Base-by-base conservation (phyloP, 2,329 filamentous ascomycete species). In the Apiospora rasikravindrae region DNA sequence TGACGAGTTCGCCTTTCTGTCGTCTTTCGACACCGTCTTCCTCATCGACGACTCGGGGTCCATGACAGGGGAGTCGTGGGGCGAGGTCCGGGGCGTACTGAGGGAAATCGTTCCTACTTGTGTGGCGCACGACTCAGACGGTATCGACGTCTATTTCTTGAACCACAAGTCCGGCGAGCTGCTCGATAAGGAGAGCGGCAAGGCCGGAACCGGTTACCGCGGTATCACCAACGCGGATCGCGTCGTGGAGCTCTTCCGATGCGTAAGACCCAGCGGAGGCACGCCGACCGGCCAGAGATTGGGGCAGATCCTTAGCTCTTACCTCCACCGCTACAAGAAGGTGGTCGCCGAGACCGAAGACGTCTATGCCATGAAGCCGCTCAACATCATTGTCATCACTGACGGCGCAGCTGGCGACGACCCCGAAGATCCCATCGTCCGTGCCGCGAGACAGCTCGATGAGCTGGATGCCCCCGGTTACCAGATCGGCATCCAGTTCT, bases 401-500 rank as follows among this genome's bases (percentile, higher is more conserved):
- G 96, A 98, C 80, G 96, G 96, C 6, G 90, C 87, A 49, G 91
- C 96, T 0, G 53, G 91, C 96, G 0, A 91, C 87, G 94, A 97
- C 75, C 90, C 93, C 0, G 93, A 95, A 80, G 86, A 86, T 10
- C 86, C 91, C 37, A 90, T 98, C 67, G 84, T 94, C 53, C 81
- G 83, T 4, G 86, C 89, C 0, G 96, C 95, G 0, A 87, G 87
- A 81, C 91, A 89, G 78, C 88, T 98, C 44, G 92, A 96, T 78
- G 82, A 82, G 69, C 81, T 93, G 10, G 87, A 91, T 11, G 94
- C 94, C 0, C 90, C 92, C 4, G 87, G 91, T 0, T 93, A 93
- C 86, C 96, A 98, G 84, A 86, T 98, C 11, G 96, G 96, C 45
- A 90, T 98, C 71, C 96, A 98, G 81, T 98, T 98, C 85, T 97